Base-by-base conservation (phyloP, 352 stramenopile genomes). In the Globisporangium paddicum region DNA sequence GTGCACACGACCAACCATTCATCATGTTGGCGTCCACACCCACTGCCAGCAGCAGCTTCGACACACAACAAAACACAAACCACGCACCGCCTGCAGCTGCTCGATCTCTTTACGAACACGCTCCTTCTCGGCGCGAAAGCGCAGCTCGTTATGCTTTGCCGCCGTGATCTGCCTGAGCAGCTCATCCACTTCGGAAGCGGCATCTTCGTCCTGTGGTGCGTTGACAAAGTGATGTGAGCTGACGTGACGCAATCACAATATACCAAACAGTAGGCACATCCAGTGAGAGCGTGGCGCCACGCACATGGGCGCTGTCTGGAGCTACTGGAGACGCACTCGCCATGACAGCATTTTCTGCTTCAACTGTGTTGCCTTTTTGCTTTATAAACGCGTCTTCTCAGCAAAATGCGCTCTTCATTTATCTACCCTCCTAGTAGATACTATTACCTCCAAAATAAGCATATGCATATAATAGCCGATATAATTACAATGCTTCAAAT, bases 91-190 rank as follows among this genome's bases (percentile, higher is more conserved):
- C 9, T 75, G 68, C 21, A 86, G 50, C 34, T 78, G 59, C 46
- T 71, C 66, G 8, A 89, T 68, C 38, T 87, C 78, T 48, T 64
- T 63, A 21, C 78, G 78, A 41, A 90, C 67, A 35, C 75, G 78
- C 66, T 85, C 79, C 57, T 87, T 89, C 71, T 90, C 80, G 13
- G 64, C 76, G 18, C 71, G 73, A n/a, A 89, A 60, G n/a, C 69
- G 64, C 53, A 89, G 72, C 51, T 90, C 80, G 59, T 72, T 76
- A 40, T 85, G 74, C 58, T 90, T 90, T 23, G 74, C 64, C 28
- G 46, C 55, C 16, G 70, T 66, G 58, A 90, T 72, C 64, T 89
- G 60, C 37, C 59, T 64, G 45, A 90, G 66, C 55, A 90, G 65
- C 63, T 55, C 64, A 42, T 89, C 80, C 23, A 90, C 76, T 26